Evolutionary conservation across 305 asterid species (phyloP), one percentile per base, ranked within the genome.

Genomic region (Fraxinus baroniana): DNA sequence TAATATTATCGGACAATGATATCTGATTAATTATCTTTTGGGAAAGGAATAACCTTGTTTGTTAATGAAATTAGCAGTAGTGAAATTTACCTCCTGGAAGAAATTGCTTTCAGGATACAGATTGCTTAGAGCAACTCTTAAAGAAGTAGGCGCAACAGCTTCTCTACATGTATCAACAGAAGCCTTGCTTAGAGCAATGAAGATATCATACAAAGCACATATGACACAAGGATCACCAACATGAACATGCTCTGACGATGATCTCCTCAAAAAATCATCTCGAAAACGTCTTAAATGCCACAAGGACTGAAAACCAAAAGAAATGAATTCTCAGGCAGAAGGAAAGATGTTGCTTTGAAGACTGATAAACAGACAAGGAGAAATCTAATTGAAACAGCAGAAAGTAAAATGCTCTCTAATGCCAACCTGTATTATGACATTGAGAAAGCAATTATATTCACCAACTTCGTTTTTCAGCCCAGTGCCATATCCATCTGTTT

Each of bases 341-440:
- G 79, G 73, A 74, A 64, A 82, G 44, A 66, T 77, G 82, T 68
- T 68, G 57, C n/a, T 33, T 64, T 64, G 49, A 81, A 81, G 81
- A 83, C 75, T 71, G 62, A 49, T 5, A 37, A 74, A 86, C 76
- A 72, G 33, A 36, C 64, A 62, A 78, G 60, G 17, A 73, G 76
- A 84, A 81, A 60, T 78, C 76, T 72, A 17, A 28, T 64, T 17
- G 68, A 30, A 81, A 77, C 78, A 72, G 71, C 57, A 78, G 33
- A 79, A n/a, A 70, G 68, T 13, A 80, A 55, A 30, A 77, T 76
- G 74, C 77, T 83, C 80, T 71, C 74, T 7, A 75, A 44, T 39
- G 82, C 92, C 77, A 84, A 95, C 99, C 99, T 95, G 99, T 82
- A 95, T 95, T 85, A 95, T 94, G 88, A 95, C 99, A 90, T 94